A percentile compares a stretch with the other conserved stretches of the same genome.
Conservation (phyloP, 2,329 filamentous ascomycete species). For the Neoarthrinium moseri region DNA sequence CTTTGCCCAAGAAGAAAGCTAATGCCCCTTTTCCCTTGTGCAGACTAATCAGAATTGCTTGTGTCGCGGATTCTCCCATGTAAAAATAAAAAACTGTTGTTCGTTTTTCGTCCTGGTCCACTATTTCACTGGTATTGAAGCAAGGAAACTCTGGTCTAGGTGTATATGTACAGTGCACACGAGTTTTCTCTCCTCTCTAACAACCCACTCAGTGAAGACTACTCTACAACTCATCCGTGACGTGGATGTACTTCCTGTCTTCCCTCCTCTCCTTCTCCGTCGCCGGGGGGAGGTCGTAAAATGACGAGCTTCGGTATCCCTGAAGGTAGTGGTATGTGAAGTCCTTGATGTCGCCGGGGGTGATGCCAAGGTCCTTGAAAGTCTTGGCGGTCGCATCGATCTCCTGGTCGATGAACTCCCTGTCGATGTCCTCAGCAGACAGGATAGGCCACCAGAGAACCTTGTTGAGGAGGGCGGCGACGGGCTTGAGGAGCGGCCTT, state of each 20-base stretch:
- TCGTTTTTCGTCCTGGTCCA: not conserved
- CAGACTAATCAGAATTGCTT: too few species aligned
- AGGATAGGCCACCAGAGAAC: slow-evolving; percentile 85
- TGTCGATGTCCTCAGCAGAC: slow-evolving; percentile 82
- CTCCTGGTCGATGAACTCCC: slow-evolving; percentile 88
- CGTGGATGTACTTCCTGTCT: slow-evolving; percentile 96
- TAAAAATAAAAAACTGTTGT: too few species aligned
- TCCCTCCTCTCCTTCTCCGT: slow-evolving; percentile 93
- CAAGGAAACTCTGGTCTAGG: slow-evolving; percentile 26
- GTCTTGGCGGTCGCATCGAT: slow-evolving; percentile 93
- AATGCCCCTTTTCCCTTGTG: too few species aligned
- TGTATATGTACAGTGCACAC: slow-evolving; percentile 35
- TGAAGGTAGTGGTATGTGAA: slow-evolving; percentile 94
- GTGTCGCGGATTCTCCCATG: too few species aligned
- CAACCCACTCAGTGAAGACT: slow-evolving; percentile 15
- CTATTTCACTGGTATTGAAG: slow-evolving; percentile 7
- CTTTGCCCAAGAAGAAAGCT: too few species aligned
- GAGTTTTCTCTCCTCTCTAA: slow-evolving; percentile 13
- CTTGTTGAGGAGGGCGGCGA: slow-evolving; percentile 74
- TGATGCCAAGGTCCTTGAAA: slow-evolving; percentile 88
- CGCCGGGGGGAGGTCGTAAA: slow-evolving; percentile 90
- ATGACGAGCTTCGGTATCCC: slow-evolving; percentile 83
- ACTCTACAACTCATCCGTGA: slow-evolving; percentile 78
- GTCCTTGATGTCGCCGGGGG: slow-evolving; percentile 80
- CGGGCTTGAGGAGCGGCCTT: slow-evolving; percentile 73